Evolutionary conservation across 73 alveolate species (phyloP).

Genomic region (Symbiodinium natans): DNA sequence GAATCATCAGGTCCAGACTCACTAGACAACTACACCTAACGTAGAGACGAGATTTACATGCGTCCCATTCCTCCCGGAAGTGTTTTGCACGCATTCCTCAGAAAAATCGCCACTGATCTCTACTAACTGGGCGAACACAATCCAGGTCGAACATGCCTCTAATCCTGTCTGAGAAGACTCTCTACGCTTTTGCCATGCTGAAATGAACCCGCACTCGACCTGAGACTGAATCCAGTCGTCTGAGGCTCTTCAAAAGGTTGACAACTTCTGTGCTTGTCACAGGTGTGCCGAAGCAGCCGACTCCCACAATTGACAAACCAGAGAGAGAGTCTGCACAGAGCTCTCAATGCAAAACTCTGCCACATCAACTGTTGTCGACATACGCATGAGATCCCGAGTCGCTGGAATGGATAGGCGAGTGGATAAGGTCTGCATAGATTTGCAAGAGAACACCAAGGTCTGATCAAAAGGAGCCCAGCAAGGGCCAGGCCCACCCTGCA

Average conservation of each 20-base stretch:
- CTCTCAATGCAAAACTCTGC: neutral
- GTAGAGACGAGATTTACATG: too few relatives aligned
- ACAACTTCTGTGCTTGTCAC: neutral
- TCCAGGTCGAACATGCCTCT: neutral
- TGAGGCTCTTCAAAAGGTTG: slow-evolving; percentile 4
- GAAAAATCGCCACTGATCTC: neutral
- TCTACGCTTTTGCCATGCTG: too few relatives aligned
- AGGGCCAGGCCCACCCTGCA: neutral
- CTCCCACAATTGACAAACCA: neutral
- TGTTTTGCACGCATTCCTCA: neutral
- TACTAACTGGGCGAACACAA: neutral
- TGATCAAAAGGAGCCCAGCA: neutral
- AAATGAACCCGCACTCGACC: neutral
- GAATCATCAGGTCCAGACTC: too few relatives aligned
- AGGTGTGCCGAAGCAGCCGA: neutral
- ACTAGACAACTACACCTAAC: too few relatives aligned
- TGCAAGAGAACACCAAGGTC: too few relatives aligned
- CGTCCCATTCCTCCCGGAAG: too few relatives aligned
- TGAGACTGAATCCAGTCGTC: neutral
- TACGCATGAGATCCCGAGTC: too few relatives aligned
- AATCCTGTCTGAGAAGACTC: neutral
- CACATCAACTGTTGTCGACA: too few relatives aligned
- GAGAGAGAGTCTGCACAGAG: neutral
- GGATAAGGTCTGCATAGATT: too few relatives aligned
- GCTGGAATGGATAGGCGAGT: too few relatives aligned